Base-by-base conservation (phyloP, 108 stramenopile species). In the Conticribra weissflogii region DNA sequence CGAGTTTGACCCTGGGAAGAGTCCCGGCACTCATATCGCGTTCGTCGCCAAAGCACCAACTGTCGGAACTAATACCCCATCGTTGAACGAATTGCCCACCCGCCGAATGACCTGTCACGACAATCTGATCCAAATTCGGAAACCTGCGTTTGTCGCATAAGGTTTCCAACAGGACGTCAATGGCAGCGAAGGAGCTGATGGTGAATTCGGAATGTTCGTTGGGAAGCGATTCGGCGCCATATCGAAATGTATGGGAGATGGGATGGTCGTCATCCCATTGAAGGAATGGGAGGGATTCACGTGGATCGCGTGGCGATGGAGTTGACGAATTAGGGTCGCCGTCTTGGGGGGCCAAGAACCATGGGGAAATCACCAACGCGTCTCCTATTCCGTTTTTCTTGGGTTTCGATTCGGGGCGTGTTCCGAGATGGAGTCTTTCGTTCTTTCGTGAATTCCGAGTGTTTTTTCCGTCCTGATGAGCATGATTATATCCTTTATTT, bases 51-150 rank as follows among this genome's bases (percentile, higher is more conserved):
- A 77, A 75, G 30, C 76, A 76, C 71, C 71, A 68, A 62, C 68
- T 85, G 50, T 75, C 76, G 18, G 94, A 91, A 2, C 85, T 79
- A 2, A 95, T 50, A 24, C 88, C 86, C 90, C 90, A 95, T n/a
- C 94, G 81, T 18, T 95, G 94, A 0, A 82, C 67, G 17, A 85
- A 68, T 72, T 95, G 94, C 3, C 89, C 94, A 19, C 94, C 91
- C 16, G 94, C 91, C 17, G 88, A 89, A 79, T 95, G 94, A 15
- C 94, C 94, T 7, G 83, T 85, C 1, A 92, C 75, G 8, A 87
- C 75, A 21, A 95, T 75, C 9, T 63, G 62, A 60, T 78, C 44
- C 61, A 91, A 60, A 29, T 69, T 63, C 0, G 89, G 91, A 76
- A 86, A 86, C 15, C 53, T 48, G 14, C 52, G 18, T 15, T 63